Evolutionary conservation across 805 yeast genomes (phyloP).

Genomic region (Saccharomycopsis selenospora): DNA sequence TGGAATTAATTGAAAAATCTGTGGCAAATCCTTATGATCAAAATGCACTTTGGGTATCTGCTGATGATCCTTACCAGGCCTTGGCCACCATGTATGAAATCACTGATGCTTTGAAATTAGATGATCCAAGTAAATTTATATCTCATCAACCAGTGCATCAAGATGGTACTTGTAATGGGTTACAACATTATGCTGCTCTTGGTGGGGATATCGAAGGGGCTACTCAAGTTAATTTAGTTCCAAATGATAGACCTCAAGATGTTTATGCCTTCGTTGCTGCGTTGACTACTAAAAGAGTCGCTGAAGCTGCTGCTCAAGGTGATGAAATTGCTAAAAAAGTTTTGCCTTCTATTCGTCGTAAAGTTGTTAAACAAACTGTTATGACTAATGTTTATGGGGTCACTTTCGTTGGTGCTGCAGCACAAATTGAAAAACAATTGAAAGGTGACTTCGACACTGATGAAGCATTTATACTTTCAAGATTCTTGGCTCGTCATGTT

Average conservation of each 20-base stretch:
- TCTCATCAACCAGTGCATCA: slow-evolving; percentile 78
- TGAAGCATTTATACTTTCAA: slow-evolving; percentile 41
- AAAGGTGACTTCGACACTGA: slow-evolving; percentile 49
- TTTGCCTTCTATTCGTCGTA: slow-evolving; percentile 63
- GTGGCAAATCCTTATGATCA: slow-evolving; percentile 57
- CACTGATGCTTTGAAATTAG: slow-evolving; percentile 49
- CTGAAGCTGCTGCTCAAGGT: slow-evolving; percentile 43
- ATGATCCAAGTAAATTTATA: slow-evolving; percentile 56
- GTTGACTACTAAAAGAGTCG: slow-evolving; percentile 48
- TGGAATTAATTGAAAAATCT: slow-evolving; percentile 47
- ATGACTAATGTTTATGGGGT: slow-evolving; percentile 99
- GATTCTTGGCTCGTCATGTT: slow-evolving; percentile 70
- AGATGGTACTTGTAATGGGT: slow-evolving; percentile 83
- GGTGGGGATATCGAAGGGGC: slow-evolving; percentile 87
- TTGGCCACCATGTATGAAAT: slow-evolving; percentile 64
- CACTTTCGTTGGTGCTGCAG: slow-evolving; percentile 86
- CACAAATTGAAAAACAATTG: slow-evolving; percentile 77
- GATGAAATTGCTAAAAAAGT: slow-evolving; percentile 44
- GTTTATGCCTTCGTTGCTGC: slow-evolving; percentile 67
- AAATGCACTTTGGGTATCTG: slow-evolving; percentile 59
- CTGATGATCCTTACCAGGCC: slow-evolving; percentile 83
- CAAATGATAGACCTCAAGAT: slow-evolving; percentile 68
- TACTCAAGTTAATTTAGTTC: slow-evolving; percentile 64
- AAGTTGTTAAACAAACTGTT: slow-evolving; percentile 92
- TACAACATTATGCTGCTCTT: slow-evolving; percentile 80